Evolutionary conservation across 2,329 filamentous ascomycete species (phyloP).

Genomic region (Tolypocladium amazonense): DNA sequence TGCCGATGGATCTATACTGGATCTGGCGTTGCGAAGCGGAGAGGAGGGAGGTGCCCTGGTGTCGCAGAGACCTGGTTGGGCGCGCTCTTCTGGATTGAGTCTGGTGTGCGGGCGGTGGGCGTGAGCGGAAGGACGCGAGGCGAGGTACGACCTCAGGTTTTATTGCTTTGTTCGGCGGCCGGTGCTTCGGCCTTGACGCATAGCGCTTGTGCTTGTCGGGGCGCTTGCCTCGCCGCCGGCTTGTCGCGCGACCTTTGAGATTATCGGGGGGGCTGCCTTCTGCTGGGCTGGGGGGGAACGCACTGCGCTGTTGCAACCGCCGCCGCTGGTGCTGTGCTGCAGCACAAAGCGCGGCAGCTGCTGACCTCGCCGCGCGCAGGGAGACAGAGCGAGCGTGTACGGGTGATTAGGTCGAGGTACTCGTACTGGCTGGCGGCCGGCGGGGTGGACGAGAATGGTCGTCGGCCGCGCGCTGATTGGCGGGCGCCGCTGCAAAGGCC

Average conservation of each 20-base stretch:
- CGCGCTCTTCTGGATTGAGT: constrained; percentile 26
- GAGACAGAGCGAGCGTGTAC: neutral
- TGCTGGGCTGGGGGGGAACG: neutral
- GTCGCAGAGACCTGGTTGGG: constrained; percentile 48
- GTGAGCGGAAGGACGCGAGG: constrained; percentile 30
- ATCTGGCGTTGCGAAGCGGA: constrained; percentile 46
- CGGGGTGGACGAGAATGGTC: constrained; percentile 1
- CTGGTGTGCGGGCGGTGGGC: constrained; percentile 21
- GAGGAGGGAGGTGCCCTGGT: constrained; percentile 35
- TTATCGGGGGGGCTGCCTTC: neutral
- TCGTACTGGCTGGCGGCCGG: neutral
- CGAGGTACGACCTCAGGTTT: constrained; percentile 5
- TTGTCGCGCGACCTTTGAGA: neutral
- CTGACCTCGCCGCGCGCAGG: neutral
- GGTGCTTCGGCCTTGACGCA: constrained; percentile 6
- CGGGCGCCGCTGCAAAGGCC: neutral
- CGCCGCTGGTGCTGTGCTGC: neutral
- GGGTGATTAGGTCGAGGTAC: neutral
- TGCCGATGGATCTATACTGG: constrained; percentile 56
- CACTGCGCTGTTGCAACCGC: neutral
- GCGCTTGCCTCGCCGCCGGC: neutral
- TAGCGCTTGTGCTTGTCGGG: constrained; percentile 5
- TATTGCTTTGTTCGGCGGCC: constrained; percentile 6
- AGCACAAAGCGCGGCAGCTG: neutral
- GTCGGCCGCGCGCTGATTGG: constrained; percentile 1